Evolutionary conservation across 2,329 filamentous ascomycete species (phyloP).

Genomic region (Ploettnerulaceae sp.): DNA sequence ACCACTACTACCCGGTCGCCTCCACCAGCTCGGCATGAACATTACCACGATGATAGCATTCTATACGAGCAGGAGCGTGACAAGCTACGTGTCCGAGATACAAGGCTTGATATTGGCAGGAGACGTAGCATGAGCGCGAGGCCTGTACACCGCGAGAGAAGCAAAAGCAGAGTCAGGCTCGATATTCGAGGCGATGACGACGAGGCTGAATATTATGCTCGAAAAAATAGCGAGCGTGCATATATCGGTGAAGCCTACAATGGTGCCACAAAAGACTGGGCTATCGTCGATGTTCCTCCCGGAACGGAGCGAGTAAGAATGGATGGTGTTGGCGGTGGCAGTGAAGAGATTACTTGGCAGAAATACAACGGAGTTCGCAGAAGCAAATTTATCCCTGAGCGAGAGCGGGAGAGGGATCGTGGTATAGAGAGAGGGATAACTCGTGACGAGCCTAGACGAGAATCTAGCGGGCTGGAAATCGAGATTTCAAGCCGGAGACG

Average conservation of each 20-base stretch:
- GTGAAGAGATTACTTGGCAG: conserved; percentile 73
- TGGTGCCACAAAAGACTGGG: conserved; percentile 72
- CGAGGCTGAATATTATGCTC: conserved; percentile 58
- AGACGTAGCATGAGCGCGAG: conserved; percentile 29
- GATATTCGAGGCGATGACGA: conserved; percentile 35
- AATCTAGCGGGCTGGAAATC: conserved; percentile 28
- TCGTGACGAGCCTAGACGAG: conserved; percentile 23
- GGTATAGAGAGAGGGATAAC: conserved; percentile 15
- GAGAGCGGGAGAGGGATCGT: conserved; percentile 39
- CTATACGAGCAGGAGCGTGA: conserved; percentile 47
- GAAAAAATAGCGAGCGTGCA: conserved; percentile 63
- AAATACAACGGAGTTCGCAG: conserved; percentile 73
- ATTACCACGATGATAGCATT: conserved; percentile 60
- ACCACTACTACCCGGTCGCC: conserved; percentile 20
- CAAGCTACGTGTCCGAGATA: conserved; percentile 36
- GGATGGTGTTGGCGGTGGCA: conserved; percentile 72
- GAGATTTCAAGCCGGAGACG: conserved; percentile 26
- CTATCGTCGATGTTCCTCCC: conserved; percentile 77
- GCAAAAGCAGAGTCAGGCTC: conserved; percentile 19
- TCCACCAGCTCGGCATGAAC: conserved; percentile 35
- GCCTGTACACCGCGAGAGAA: conserved; percentile 18
- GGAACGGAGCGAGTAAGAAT: conserved; percentile 78
- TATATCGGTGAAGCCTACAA: conserved; percentile 69
- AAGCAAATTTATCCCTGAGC: conserved; percentile 67
- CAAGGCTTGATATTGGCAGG: conserved; percentile 23